Evolutionary conservation across 768 basidiomycete genomes (phyloP).

Genomic region (Xanthoconium purpureum): DNA sequence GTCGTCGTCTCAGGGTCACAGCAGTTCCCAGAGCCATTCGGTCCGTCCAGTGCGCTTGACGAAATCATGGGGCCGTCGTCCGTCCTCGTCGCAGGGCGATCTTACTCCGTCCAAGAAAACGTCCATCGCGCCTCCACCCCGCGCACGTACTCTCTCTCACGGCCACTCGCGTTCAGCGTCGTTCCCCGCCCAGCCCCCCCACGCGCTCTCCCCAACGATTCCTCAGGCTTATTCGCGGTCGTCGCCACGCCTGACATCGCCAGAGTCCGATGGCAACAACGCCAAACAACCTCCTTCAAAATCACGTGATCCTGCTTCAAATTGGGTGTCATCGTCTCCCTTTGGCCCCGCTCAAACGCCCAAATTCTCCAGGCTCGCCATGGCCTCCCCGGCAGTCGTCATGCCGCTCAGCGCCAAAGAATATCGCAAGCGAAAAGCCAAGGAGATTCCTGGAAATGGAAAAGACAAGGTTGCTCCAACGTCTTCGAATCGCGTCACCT

Average conservation of each 20-base stretch:
- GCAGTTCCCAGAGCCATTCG: neutral
- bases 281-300: conserved; percentile 18
- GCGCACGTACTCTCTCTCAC: conserved; percentile 19
- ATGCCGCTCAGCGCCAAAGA: conserved; percentile 32
- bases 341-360: conserved; percentile 30
- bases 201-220: conserved; percentile 8
- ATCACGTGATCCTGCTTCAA: conserved; percentile 26
- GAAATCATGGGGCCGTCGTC: conserved; percentile 11
- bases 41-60: conserved; percentile 8
- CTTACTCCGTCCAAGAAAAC: neutral
- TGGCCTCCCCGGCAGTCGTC: conserved; percentile 28
- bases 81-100: conserved; percentile 5
- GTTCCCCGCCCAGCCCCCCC: neutral
- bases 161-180: conserved; percentile 20
- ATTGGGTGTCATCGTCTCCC: conserved; percentile 29
- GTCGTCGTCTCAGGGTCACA: conserved; percentile 21
- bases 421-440: conserved; percentile 24
- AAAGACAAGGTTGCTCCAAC: conserved; percentile 3
- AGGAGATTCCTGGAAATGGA: conserved; percentile 1
- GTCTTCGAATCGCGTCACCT: conserved; percentile 9
- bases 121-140: conserved; percentile 15
- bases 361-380: conserved; percentile 30
- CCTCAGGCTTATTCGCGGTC: conserved; percentile 18
- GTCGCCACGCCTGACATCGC: conserved; percentile 1
- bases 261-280: neutral